Conservation (phyloP, 1,284 basidiomycete species). For the Cystobasidium pallidum region DNA sequence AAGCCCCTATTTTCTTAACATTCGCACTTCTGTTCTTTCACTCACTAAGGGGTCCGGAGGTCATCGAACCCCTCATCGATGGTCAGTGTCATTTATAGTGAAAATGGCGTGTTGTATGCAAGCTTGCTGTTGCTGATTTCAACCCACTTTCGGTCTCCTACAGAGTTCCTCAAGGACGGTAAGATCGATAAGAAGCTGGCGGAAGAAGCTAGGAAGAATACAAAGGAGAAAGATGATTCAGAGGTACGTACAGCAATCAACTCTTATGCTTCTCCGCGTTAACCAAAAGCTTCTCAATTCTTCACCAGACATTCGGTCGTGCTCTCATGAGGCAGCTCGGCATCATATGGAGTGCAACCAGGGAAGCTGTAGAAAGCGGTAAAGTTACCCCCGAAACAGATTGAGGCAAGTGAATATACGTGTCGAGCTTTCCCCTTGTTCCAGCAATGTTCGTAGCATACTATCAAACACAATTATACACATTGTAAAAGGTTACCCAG, state of each 20-base stretch:
- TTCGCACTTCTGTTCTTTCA: background rate
- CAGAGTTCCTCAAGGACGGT: slow-evolving; percentile 49
- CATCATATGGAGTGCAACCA: background rate
- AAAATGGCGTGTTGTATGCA: no score
- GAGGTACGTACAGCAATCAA: slow-evolving; percentile 7
- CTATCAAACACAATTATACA: no score
- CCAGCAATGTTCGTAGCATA: no score
- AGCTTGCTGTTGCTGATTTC: background rate
- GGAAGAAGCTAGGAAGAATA: slow-evolving; percentile 45
- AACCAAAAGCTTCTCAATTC: no score
- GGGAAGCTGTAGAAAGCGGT: slow-evolving; percentile 12
- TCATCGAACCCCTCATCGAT: slow-evolving; percentile 41
- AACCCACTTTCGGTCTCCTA: background rate
- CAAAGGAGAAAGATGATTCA: slow-evolving; percentile 36
- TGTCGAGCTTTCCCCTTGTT: no score
- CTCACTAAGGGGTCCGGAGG: slow-evolving; percentile 24
- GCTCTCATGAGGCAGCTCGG: slow-evolving; percentile 27
- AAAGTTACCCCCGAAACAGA: slow-evolving; percentile 8
- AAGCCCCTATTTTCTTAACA: background rate
- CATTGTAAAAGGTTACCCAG: no score
- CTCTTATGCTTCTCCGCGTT: no score
- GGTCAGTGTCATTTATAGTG: slow-evolving; percentile 17
- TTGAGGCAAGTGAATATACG: no score
- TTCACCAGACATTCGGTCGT: slow-evolving; percentile 26
- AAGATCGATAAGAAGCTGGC: slow-evolving; percentile 49